These are phyloP conservation scores for Lepiota venenata DNA, from an alignment of 768 basidiomycete species.

Conservation along the genomic window DNA sequence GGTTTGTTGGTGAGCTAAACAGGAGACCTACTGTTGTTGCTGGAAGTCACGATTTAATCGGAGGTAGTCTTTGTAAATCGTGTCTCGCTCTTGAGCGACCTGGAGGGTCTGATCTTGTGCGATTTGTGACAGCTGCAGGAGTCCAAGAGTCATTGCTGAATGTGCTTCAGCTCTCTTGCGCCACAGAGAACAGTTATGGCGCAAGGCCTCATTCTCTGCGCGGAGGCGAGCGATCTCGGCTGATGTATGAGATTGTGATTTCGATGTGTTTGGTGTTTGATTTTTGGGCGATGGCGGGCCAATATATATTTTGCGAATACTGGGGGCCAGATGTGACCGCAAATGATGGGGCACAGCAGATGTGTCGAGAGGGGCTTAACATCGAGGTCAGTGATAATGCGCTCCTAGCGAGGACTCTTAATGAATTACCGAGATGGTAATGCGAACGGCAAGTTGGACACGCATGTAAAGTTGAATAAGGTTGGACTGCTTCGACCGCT, in stretches of 20 bases:
- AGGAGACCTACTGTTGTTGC: conserved; percentile 7
- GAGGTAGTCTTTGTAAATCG: conserved; percentile 20
- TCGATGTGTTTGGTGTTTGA: conserved; percentile 9
- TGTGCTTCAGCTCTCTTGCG: conserved; percentile 48
- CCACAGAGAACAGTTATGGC: conserved; percentile 41
- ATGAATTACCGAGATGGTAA: conserved; percentile 50
- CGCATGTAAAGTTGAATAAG: conserved; percentile 42
- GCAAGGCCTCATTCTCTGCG: conserved; percentile 41
- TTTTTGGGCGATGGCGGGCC: conserved; percentile 26
- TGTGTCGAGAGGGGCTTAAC: conserved; percentile 44
- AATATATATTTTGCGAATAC: conserved; percentile 54
- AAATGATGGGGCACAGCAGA: conserved; percentile 52
- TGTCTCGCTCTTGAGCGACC: conserved; percentile 35
- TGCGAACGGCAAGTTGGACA: conserved; percentile 57
- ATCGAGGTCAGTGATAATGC: background rate
- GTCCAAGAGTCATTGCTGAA: conserved; percentile 42
- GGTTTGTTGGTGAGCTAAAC: background rate
- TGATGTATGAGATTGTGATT: conserved; percentile 7
- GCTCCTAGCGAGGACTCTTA: background rate
- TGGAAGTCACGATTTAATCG: conserved; percentile 25
- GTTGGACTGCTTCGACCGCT: conserved; percentile 43
- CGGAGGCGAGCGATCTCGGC: conserved; percentile 37
- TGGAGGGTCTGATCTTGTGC: conserved; percentile 38
- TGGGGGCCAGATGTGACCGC: conserved; percentile 52
- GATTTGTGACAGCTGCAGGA: conserved; percentile 39